Conservation (phyloP, 352 stramenopile genomes). For the Globisporangium mamillatum region DNA sequence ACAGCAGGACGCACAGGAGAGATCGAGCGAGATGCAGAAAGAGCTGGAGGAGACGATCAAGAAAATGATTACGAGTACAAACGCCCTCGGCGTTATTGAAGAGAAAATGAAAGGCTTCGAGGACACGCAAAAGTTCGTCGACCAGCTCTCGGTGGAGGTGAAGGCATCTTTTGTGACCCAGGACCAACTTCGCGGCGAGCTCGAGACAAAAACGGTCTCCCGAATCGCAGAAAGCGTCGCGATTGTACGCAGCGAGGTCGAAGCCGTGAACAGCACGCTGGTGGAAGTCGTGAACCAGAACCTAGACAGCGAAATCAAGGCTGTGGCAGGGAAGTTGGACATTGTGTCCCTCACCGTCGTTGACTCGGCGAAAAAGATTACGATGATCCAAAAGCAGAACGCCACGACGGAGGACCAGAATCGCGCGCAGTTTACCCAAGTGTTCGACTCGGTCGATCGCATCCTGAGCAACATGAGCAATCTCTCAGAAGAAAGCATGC, state of each 20-base stretch:
- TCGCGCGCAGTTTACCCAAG: conserved; percentile 55
- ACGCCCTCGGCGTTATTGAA: conserved; percentile 37
- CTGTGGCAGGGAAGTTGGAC: conserved; percentile 46
- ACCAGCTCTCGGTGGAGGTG: conserved; percentile 38
- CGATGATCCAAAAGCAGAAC: conserved; percentile 55
- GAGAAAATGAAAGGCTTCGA: conserved; percentile 58
- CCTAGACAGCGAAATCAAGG: conserved; percentile 58
- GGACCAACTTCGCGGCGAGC: conserved; percentile 44
- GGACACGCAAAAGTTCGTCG: conserved; percentile 48
- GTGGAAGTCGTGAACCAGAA: conserved; percentile 58
- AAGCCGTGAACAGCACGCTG: conserved; percentile 44
- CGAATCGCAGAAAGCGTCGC: conserved; percentile 57
- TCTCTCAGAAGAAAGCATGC: conserved; percentile 72
- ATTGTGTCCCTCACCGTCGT: conserved; percentile 45
- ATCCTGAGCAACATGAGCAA: conserved; percentile 62
- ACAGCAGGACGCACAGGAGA: conserved; percentile 35
- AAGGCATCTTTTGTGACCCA: conserved; percentile 34
- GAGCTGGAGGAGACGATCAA: conserved; percentile 55
- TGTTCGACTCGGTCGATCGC: conserved; percentile 65
- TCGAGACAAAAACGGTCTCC: conserved; percentile 47
- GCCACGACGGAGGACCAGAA: conserved; percentile 51
- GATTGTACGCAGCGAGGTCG: conserved; percentile 46
- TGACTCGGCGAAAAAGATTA: conserved; percentile 60
- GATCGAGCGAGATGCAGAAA: conserved; percentile 36
- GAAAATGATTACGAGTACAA: conserved; percentile 42